These are phyloP conservation scores for Rhodocollybia butyracea DNA, from an alignment of 768 basidiomycete genomes.

Conservation along the genomic window DNA sequence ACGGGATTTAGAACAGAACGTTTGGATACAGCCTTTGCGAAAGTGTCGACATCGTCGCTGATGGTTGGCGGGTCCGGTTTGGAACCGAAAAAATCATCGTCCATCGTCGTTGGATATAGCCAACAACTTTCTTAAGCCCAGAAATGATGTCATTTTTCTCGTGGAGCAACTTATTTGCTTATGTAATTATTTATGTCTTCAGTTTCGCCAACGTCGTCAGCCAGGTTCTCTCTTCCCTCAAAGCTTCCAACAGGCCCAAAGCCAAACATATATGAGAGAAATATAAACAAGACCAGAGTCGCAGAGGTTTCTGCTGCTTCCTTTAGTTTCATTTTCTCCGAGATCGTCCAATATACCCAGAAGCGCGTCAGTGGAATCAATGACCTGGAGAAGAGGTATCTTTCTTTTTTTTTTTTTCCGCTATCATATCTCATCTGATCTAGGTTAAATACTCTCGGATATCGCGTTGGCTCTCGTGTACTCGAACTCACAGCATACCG, in stretches of 20 bases:
- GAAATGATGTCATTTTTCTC: background rate
- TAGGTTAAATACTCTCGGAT: constrained; percentile 90
- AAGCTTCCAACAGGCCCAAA: constrained; percentile 41
- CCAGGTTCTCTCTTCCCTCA: constrained; percentile 66
- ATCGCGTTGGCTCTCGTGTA: constrained; percentile 85
- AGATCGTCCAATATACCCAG: constrained; percentile 94
- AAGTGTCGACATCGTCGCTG: background rate
- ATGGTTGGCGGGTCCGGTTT: background rate
- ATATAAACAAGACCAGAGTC: constrained; percentile 81
- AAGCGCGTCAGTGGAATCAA: constrained; percentile 92
- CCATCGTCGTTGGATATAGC: background rate
- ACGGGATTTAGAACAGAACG: background rate
- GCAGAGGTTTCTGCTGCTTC: constrained; percentile 82
- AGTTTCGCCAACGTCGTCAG: constrained; percentile 54
- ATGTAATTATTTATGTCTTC: background rate
- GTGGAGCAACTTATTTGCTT: background rate
- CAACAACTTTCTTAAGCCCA: background rate
- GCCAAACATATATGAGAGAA: constrained; percentile 86
- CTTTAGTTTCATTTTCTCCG: constrained; percentile 89
- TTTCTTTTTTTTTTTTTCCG: constrained; percentile 9
- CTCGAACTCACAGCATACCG: constrained; percentile 86
- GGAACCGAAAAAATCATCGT: constrained; percentile 6
- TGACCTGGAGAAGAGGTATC: constrained; percentile 89
- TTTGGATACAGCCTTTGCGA: constrained; percentile 3
- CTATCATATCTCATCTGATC: background rate